A percentile compares a stretch with the other conserved stretches of the same genome.
phyloP scores from a whole-genome alignment of 306 rosid genomes.

The Begonia masoniana region DNA sequence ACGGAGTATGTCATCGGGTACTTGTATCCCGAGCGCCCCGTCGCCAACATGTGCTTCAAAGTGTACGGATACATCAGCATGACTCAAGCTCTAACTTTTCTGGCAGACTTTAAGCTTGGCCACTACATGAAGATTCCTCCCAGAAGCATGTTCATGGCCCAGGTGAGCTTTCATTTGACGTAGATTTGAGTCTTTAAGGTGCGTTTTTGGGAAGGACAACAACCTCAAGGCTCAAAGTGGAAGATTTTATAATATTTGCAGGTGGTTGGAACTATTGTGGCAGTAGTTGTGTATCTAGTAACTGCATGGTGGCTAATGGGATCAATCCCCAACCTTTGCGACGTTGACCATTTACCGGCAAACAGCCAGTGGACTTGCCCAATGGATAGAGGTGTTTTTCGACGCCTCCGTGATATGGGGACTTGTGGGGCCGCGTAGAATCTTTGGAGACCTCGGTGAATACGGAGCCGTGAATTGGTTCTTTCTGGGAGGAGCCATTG shows the following conservation, averaged over 20 bases:
- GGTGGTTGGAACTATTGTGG: constrained; percentile 53
- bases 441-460: constrained; percentile 73
- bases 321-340: constrained; percentile 53
- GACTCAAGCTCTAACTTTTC: constrained; percentile 58
- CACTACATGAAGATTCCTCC: constrained; percentile 98
- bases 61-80: constrained; percentile 90
- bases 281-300: constrained; percentile 39
- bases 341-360: constrained; percentile 24
- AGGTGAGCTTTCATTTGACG: constrained; percentile 22
- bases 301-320: constrained; percentile 93
- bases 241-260: constrained; percentile 5
- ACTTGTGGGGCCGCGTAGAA: constrained; percentile 73
- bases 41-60: constrained; percentile 94
- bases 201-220: no score
- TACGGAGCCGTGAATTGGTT: constrained; percentile 50
- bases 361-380: constrained; percentile 81
- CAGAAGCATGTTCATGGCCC: constrained; percentile 82
- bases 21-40: constrained; percentile 74
- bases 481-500: constrained; percentile 66
- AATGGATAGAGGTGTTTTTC: constrained; percentile 60
- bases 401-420: constrained; percentile 90
- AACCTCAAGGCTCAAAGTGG: background rate
- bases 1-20: constrained; percentile 82
- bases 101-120: constrained; percentile 75
- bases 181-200: background rate